Evolutionary conservation across 148 eudicot genomes (phyloP).

Genomic region (Dianthus caryophyllus): DNA sequence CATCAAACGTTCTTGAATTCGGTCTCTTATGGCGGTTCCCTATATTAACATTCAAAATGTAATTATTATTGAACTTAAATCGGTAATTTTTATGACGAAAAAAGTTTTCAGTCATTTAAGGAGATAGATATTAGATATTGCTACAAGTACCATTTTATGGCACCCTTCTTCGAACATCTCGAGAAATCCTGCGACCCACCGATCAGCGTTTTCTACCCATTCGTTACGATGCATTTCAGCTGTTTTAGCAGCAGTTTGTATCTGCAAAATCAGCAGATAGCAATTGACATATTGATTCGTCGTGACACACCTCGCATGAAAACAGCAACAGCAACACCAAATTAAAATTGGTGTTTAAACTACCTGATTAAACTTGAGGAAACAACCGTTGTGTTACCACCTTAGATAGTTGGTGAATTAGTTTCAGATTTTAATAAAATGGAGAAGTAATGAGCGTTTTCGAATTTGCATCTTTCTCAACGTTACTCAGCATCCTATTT

Average conservation of each 20-base stretch:
- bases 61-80: neutral
- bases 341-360: no score
- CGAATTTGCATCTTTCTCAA: no score
- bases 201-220: no score
- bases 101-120: neutral
- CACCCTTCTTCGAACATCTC: constrained; percentile 99
- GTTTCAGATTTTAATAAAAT: no score
- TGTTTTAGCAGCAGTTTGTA: constrained; percentile 58
- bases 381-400: neutral
- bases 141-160: constrained; percentile 51
- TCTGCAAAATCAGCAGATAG: constrained; percentile 28
- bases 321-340: no score
- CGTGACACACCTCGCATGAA: no score
- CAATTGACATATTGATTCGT: no score
- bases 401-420: neutral
- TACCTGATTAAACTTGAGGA: neutral
- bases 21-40: constrained; percentile 43
- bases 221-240: constrained; percentile 56
- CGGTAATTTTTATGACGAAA: neutral
- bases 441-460: no score
- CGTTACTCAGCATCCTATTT: no score
- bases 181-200: constrained; percentile 68
- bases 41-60: neutral
- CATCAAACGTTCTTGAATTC: constrained; percentile 35
- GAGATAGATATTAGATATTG: neutral